Percentiles rank a stretch among this genome's conserved stretches.
Evolutionary conservation across 2,329 filamentous ascomycete species (phyloP).

Genomic region (Periconia sp.): DNA sequence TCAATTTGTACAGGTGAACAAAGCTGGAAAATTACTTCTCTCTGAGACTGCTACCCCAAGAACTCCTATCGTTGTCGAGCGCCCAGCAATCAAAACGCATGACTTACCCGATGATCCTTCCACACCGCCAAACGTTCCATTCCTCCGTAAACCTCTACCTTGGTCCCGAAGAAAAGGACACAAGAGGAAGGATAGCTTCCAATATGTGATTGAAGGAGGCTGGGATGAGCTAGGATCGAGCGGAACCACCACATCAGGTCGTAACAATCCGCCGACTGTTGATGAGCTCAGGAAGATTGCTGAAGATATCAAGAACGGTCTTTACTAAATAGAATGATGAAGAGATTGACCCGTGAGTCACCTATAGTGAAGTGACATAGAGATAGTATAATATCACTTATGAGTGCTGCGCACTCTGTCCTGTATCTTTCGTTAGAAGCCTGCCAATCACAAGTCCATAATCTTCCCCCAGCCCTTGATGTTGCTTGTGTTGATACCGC

Average conservation of each 20-base stretch:
- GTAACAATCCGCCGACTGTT: conserved; percentile 21
- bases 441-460: too few relatives aligned
- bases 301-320: conserved; percentile 24
- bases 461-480: conserved; percentile 47
- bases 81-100: conserved; percentile 3
- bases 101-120: not conserved
- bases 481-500: conserved; percentile 33
- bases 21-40: conserved; percentile 12
- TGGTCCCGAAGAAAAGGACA: conserved; percentile 9
- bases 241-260: conserved; percentile 10
- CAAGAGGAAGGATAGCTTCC: conserved; percentile 24
- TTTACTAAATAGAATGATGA: conserved; percentile 15
- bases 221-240: conserved; percentile 13
- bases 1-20: conserved; percentile 18
- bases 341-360: conserved; percentile 6
- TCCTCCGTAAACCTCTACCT: conserved; percentile 8
- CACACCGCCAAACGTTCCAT: not conserved
- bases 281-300: conserved; percentile 31
- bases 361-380: too few relatives aligned
- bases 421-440: too few relatives aligned
- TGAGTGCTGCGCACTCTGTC: too few relatives aligned
- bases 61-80: conserved; percentile 17
- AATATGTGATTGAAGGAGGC: conserved; percentile 20
- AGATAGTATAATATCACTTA: too few relatives aligned
- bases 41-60: conserved; percentile 11